A percentile compares a stretch with the other conserved stretches of the same genome.
Evolutionary conservation across 768 basidiomycete species (phyloP).

Genomic region (Suillus subaureus): DNA sequence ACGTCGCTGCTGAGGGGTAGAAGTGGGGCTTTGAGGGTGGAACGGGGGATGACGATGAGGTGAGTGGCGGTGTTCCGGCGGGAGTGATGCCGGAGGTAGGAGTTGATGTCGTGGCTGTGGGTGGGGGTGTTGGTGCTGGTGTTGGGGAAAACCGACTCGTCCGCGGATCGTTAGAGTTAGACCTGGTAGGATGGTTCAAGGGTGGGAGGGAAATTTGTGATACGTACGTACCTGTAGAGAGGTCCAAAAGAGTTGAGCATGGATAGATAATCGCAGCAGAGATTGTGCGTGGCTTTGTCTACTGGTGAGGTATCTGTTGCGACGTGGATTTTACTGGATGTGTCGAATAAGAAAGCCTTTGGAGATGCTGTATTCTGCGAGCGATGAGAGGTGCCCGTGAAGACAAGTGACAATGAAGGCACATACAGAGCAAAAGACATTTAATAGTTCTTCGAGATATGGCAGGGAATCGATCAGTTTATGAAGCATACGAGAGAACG

Average conservation of each 20-base stretch:
- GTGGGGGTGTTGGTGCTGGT: constrained; percentile 12
- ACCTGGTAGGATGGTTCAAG: background rate
- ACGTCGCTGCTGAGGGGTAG: constrained; percentile 39
- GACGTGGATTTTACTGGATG: constrained; percentile 81
- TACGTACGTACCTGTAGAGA: constrained; percentile 48
- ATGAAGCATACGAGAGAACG: constrained; percentile 88
- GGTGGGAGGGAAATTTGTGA: background rate
- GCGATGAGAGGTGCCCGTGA: constrained; percentile 1
- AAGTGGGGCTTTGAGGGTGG: constrained; percentile 21
- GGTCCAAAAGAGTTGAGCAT: constrained; percentile 86
- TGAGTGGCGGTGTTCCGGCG: background rate
- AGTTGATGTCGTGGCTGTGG: background rate
- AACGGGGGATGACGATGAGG: background rate
- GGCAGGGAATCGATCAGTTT: constrained; percentile 84
- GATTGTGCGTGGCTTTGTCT: constrained; percentile 82
- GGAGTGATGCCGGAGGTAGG: background rate
- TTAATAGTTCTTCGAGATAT: constrained; percentile 84
- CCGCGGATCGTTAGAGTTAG: background rate
- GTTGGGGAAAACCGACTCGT: background rate
- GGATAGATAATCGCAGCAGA: constrained; percentile 89
- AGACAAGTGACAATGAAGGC: background rate
- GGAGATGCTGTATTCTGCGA: constrained; percentile 85
- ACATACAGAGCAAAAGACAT: constrained; percentile 79
- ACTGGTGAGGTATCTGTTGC: constrained; percentile 93
- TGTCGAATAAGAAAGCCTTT: constrained; percentile 94